These are phyloP conservation scores for Xerocomellus intermedius DNA, from an alignment of 768 basidiomycete genomes.

Conservation along the genomic window DNA sequence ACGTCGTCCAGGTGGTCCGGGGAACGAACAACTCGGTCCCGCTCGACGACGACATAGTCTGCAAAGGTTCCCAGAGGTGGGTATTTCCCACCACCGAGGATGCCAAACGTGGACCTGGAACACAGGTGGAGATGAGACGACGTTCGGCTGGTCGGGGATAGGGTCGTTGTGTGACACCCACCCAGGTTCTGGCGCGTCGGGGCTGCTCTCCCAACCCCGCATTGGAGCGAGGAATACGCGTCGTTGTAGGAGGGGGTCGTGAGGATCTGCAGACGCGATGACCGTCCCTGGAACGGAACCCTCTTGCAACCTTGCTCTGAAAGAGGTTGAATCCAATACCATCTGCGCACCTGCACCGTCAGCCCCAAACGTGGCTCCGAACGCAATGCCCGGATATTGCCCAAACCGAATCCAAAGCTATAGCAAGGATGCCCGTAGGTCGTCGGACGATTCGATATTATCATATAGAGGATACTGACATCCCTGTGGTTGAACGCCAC, in stretches of 20 bases:
- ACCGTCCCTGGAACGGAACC: slow-evolving; percentile 50
- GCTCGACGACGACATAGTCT: slow-evolving; percentile 72
- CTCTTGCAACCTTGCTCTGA: neutral
- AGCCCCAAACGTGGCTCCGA: slow-evolving; percentile 62
- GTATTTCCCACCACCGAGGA: slow-evolving; percentile 57
- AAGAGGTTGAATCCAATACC: neutral
- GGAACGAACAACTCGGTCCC: slow-evolving; percentile 61
- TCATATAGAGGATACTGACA: slow-evolving; percentile 34
- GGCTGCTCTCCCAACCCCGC: slow-evolving; percentile 71
- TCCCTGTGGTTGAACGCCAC: slow-evolving; percentile 79
- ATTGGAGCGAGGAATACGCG: slow-evolving; percentile 76
- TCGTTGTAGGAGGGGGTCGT: slow-evolving; percentile 56
- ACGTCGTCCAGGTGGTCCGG: slow-evolving; percentile 68
- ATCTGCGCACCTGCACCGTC: slow-evolving; percentile 66
- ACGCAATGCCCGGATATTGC: slow-evolving; percentile 59
- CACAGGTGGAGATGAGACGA: neutral
- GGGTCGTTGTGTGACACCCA: slow-evolving; percentile 30
- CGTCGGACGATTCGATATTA: neutral
- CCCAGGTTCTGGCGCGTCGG: slow-evolving; percentile 64
- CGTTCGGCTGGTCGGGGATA: neutral
- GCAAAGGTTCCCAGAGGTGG: slow-evolving; percentile 70
- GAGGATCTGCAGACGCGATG: slow-evolving; percentile 49
- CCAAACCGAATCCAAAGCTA: slow-evolving; percentile 77
- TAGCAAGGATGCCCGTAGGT: neutral
- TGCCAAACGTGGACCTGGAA: slow-evolving; percentile 48